Conservation (phyloP, 108 stramenopile species). For the Nitzschia sp. region DNA sequence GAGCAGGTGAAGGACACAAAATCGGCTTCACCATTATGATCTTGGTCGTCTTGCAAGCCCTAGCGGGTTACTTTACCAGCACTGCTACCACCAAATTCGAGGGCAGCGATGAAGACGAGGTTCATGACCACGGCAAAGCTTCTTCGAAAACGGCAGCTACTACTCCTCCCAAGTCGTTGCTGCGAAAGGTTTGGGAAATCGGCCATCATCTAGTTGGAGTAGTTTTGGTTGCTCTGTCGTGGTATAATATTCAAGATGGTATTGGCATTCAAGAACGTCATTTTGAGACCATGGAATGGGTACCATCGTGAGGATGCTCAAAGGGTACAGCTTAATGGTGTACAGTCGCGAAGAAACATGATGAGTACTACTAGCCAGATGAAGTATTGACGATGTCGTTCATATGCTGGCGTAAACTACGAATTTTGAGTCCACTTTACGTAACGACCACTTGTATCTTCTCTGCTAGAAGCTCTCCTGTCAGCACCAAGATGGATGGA, state of each 20-base stretch:
- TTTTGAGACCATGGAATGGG: background rate
- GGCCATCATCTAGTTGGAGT: constrained; percentile 31
- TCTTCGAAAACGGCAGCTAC: background rate
- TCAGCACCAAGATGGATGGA: too few species aligned
- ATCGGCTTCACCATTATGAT: constrained; percentile 37
- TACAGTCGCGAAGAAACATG: background rate
- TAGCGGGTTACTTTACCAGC: constrained; percentile 23
- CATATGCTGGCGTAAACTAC: background rate
- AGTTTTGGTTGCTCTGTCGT: constrained; percentile 24
- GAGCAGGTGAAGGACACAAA: too few species aligned
- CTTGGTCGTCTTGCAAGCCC: constrained; percentile 34
- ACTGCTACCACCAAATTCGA: background rate
- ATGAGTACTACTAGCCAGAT: background rate
- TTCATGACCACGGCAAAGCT: background rate
- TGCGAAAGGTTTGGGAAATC: constrained; percentile 26
- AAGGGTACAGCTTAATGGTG: background rate
- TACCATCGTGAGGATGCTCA: background rate
- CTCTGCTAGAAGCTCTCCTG: too few species aligned
- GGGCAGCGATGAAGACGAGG: too few species aligned
- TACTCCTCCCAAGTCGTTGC: background rate
- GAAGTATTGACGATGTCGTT: background rate
- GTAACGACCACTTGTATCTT: too few species aligned
- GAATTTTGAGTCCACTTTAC: too few species aligned
- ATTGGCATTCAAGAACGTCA: background rate
- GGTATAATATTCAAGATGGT: constrained; percentile 32